phyloP scores from a whole-genome alignment of 768 basidiomycete genomes.

The Podaxis rugospora region DNA sequence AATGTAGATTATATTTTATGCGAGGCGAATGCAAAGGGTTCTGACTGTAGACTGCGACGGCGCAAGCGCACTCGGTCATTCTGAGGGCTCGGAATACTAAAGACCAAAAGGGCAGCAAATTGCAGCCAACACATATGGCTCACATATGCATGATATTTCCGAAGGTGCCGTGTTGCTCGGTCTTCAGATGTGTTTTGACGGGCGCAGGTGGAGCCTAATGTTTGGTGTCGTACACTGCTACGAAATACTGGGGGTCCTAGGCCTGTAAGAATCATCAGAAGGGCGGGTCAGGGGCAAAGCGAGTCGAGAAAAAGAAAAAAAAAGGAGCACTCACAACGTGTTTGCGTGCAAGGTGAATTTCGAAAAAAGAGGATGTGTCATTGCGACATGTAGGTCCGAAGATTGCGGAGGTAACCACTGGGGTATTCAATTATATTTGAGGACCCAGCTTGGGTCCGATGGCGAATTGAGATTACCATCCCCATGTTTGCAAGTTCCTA shows the following conservation, averaged over 20 bases:
- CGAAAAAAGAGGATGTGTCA: not conserved
- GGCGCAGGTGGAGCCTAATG: not conserved
- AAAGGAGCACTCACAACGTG: not conserved
- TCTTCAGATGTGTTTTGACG: not conserved
- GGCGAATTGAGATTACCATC: not conserved
- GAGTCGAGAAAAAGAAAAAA: not conserved
- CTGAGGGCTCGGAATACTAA: not conserved
- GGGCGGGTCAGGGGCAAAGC: not conserved
- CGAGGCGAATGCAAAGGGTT: not conserved
- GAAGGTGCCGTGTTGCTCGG: conserved; percentile 8
- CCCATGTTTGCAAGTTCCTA: not conserved
- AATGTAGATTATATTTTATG: not conserved
- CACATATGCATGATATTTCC: not conserved
- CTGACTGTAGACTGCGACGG: not conserved
- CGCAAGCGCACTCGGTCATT: not conserved
- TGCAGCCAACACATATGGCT: not conserved
- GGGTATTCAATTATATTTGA: not conserved
- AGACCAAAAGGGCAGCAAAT: not conserved
- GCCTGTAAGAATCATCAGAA: not conserved
- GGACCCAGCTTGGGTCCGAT: conserved; percentile 1
- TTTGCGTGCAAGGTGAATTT: too few relatives aligned
- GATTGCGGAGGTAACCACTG: not conserved
- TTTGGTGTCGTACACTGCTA: not conserved
- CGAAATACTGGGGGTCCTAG: not conserved
- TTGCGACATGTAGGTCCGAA: not conserved